Percentiles rank a stretch among this genome's conserved stretches.
Conservation (phyloP, 306 rosid species). For the Senna siamea region DNA sequence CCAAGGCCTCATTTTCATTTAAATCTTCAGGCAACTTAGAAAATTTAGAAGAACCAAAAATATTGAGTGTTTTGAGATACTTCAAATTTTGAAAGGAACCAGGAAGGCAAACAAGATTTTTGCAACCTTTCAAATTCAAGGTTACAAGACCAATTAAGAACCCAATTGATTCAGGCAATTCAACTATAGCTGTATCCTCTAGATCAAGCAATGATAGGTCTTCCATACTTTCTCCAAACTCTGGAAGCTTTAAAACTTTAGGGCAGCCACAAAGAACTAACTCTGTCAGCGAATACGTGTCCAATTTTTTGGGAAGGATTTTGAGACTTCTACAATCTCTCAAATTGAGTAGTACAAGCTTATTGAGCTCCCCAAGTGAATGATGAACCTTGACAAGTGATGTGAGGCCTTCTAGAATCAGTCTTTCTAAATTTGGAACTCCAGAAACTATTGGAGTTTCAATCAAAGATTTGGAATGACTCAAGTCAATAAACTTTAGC, state of each 20-base stretch:
- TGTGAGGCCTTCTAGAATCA: neutral
- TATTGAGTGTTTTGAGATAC: neutral
- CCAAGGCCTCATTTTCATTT: neutral
- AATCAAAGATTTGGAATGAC: neutral
- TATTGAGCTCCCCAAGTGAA: neutral
- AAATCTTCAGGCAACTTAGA: neutral
- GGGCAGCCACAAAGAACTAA: neutral
- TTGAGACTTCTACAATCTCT: neutral
- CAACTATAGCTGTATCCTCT: neutral
- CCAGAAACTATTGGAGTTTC: neutral
- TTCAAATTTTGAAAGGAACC: neutral
- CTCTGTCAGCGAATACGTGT: neutral
- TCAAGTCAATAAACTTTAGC: neutral
- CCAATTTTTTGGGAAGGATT: neutral
- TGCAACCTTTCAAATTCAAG: neutral
- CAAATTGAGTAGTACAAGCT: neutral
- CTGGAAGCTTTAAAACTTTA: neutral
- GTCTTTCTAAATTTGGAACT: neutral
- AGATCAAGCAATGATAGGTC: neutral
- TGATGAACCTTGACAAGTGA: neutral
- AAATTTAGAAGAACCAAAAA: neutral
- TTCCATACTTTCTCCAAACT: constrained; percentile 6
- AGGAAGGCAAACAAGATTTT: neutral
- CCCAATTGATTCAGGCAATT: neutral
- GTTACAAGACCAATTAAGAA: neutral